These are phyloP conservation scores for Verticillium zaregamsianum DNA, from an alignment of 2,329 filamentous ascomycete species.

Conservation along the genomic window DNA sequence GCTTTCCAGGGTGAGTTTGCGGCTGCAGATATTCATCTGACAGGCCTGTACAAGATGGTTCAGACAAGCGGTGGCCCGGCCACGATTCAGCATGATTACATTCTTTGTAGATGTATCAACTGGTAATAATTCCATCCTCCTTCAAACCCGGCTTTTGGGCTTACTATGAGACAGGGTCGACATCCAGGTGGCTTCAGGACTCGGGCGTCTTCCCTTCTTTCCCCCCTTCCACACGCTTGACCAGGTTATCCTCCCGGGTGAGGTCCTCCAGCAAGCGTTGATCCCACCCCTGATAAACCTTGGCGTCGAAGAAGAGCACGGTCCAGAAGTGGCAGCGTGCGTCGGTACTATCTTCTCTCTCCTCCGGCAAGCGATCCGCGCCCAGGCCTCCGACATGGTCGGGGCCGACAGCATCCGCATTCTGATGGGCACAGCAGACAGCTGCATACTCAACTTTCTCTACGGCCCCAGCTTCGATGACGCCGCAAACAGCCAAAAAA, in stretches of 20 bases:
- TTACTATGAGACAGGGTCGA: slow-evolving; percentile 1
- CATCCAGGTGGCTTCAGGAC: slow-evolving; percentile 13
- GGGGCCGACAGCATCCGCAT: slow-evolving; percentile 12
- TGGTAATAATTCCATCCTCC: slow-evolving; percentile 2
- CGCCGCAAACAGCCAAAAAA: neutral
- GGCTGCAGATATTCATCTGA: slow-evolving; percentile 11
- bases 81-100: slow-evolving; percentile 13
- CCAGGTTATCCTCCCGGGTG: slow-evolving; percentile 9
- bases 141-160: neutral
- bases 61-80: slow-evolving; percentile 9
- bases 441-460: slow-evolving; percentile 11
- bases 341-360: slow-evolving; percentile 8
- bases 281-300: slow-evolving; percentile 8
- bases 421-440: slow-evolving; percentile 14
- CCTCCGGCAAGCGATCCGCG: slow-evolving; percentile 9
- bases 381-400: slow-evolving; percentile 3
- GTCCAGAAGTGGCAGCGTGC: neutral
- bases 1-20: slow-evolving; percentile 12
- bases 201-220: slow-evolving; percentile 11
- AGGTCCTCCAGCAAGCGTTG: slow-evolving; percentile 5
- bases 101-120: slow-evolving; percentile 14
- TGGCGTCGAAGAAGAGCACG: slow-evolving; percentile 2
- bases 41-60: slow-evolving; percentile 10
- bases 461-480: slow-evolving; percentile 3
- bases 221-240: slow-evolving; percentile 13